Evolutionary conservation across 2,329 filamentous ascomycete genomes (phyloP).

Genomic region (Endothia cerciana): DNA sequence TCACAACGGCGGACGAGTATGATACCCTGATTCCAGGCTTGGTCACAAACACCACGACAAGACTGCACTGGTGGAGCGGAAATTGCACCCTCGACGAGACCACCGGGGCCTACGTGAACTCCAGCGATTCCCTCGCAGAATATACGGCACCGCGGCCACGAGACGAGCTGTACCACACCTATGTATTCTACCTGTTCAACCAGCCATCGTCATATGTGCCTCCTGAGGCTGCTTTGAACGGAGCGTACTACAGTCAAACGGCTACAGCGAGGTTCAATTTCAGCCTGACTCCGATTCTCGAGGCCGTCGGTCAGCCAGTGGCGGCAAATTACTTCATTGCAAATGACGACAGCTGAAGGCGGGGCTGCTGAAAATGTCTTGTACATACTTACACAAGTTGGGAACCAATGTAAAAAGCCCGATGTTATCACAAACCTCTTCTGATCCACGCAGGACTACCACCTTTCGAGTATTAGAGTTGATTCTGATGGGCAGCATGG

Average conservation of each 20-base stretch:
- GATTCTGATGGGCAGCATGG: not conserved
- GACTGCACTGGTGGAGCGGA: slow-evolving; percentile 4
- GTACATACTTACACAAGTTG: too few relatives aligned
- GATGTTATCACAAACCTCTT: too few relatives aligned
- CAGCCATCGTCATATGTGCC: slow-evolving; percentile 2
- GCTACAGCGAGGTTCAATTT: slow-evolving; percentile 3
- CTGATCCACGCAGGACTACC: too few relatives aligned
- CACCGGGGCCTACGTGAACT: slow-evolving; percentile 8
- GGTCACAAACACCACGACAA: slow-evolving; percentile 1
- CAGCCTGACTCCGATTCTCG: slow-evolving; percentile 3
- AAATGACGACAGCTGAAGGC: too few relatives aligned
- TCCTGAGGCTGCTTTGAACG: slow-evolving; percentile 1
- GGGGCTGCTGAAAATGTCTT: too few relatives aligned
- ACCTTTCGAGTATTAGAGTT: too few relatives aligned
- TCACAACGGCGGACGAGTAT: slow-evolving; percentile 4
- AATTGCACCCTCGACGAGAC: not conserved
- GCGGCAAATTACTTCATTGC: slow-evolving; percentile 7
- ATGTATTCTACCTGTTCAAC: slow-evolving; percentile 3
- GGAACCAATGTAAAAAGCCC: not conserved
- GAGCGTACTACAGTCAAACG: not conserved
- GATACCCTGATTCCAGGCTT: not conserved
- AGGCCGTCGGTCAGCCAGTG: not conserved
- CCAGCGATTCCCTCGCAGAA: not conserved
- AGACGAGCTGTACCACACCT: not conserved
- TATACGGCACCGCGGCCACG: slow-evolving; percentile 5